Conservation (phyloP, 1,284 basidiomycete genomes). For the Peniophora sp. region DNA sequence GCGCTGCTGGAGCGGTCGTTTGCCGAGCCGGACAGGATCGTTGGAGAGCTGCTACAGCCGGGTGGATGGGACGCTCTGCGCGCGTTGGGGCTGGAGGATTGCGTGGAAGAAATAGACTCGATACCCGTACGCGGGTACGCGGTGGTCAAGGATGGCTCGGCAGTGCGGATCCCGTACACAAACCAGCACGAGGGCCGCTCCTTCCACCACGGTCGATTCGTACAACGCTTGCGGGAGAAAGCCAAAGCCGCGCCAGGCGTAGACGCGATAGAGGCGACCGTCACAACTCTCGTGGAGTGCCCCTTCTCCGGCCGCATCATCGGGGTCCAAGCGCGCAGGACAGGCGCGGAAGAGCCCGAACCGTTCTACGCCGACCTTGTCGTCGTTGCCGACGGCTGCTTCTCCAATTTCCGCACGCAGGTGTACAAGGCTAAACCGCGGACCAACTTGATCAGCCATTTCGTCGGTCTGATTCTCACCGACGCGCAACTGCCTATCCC, state of each 20-base stretch:
- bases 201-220: conserved; percentile 95
- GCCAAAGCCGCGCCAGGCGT: conserved; percentile 56
- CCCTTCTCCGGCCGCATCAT: conserved; percentile 48
- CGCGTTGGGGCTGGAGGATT: conserved; percentile 69
- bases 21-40: conserved; percentile 90
- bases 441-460: conserved; percentile 65
- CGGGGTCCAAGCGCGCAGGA: conserved; percentile 52
- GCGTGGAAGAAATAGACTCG: conserved; percentile 84
- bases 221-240: conserved; percentile 71
- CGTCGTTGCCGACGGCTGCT: conserved; percentile 91
- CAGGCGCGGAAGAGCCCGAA: conserved; percentile 32
- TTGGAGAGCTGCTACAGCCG: conserved; percentile 95
- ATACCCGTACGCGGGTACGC: conserved; percentile 85
- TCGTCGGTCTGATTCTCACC: conserved; percentile 76
- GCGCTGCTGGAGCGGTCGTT: conserved; percentile 85
- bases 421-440: conserved; percentile 46
- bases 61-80: conserved; percentile 80
- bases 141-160: conserved; percentile 60
- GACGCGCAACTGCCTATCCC: conserved; percentile 73
- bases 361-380: conserved; percentile 70
- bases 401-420: conserved; percentile 71
- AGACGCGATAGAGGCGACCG: conserved; percentile 78
- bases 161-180: conserved; percentile 88
- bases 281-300: conserved; percentile 65
- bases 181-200: conserved; percentile 62